Base-by-base conservation (phyloP, 164 flowering plant genomes). In the Warburgia ugandensis region DNA sequence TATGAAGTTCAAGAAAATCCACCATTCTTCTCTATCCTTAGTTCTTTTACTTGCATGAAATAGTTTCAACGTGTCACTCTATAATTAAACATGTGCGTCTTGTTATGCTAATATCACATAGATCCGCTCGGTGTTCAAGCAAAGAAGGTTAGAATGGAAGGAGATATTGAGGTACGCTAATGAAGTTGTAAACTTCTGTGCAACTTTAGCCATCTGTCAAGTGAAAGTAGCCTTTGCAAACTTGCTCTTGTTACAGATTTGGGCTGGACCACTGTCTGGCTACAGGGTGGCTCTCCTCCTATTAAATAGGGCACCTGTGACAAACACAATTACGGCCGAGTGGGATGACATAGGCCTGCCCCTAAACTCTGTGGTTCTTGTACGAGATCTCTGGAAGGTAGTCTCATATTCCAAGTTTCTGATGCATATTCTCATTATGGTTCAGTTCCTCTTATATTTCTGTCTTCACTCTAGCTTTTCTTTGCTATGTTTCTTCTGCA, bases 341-440 rank as follows among this genome's bases (percentile, higher is more conserved):
- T 83, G 94, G 88, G 86, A 83, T 36, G 94, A 88, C 48, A 63
- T 84, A 5, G 91, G 85, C 14, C 50, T 88, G 17, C 77, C 91
- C 5, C 37, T 43, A 0, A 26, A 53, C 9, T 69, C 65, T 14
- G 32, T 48, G 10, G 94, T 85, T 19, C 55, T 68, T 54, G 89
- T 76, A 4, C 73, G 94, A 68, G 94, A 88, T 58, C 68, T 85
- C 32, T 88, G 91, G 94, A 61, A 73, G 89, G 91, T 79, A 79
- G 22, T 1, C 16, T 2, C 2, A 27, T 1, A 17, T n/a, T 6
- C 20, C 17, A 13, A 21, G 5, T 47, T 16, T 10, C 13, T 4
- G 0, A 7, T 48, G 37, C 11, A 30, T 19, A 3, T 14, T 30
- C 9, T 29, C 25, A 17, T 7, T 12, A 2, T 12, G 0, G n/a